These are phyloP conservation scores for Hyphopichia khmerensis DNA, from an alignment of 1,139 yeast genomes.

Conservation along the genomic window DNA sequence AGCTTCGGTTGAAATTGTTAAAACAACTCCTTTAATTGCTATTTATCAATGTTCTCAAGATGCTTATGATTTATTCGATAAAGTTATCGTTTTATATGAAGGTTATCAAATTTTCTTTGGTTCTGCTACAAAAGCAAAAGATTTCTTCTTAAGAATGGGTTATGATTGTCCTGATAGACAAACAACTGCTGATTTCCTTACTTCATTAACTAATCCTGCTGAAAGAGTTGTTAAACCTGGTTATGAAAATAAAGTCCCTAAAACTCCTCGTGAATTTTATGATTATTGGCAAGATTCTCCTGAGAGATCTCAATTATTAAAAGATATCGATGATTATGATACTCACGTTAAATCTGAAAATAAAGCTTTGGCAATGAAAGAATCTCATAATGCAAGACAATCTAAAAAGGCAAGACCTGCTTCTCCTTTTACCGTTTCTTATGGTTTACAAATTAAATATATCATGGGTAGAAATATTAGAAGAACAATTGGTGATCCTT, in stretches of 20 bases:
- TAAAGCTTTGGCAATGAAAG: conserved; percentile 13
- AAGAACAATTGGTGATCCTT: conserved; percentile 29
- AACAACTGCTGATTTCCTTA: conserved; percentile 49
- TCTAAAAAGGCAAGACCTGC: conserved; percentile 19
- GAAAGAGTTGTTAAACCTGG: conserved; percentile 62
- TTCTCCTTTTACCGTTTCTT: conserved; percentile 36
- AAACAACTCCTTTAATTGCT: conserved; percentile 41
- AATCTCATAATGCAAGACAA: conserved; percentile 30
- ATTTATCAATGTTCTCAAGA: conserved; percentile 49
- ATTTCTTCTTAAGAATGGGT: conserved; percentile 39
- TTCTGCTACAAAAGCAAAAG: conserved; percentile 29
- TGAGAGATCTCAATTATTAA: conserved; percentile 13
- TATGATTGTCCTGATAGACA: conserved; percentile 61
- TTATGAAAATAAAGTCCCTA: conserved; percentile 30
- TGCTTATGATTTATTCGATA: conserved; percentile 46
- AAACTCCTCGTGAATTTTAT: conserved; percentile 24
- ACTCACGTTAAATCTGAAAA: conserved; percentile 6
- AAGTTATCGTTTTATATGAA: conserved; percentile 39
- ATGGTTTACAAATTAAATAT: conserved; percentile 32
- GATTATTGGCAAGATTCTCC: conserved; percentile 24
- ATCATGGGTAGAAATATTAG: conserved; percentile 25
- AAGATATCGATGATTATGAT: conserved; percentile 18
- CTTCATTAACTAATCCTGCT: conserved; percentile 72
- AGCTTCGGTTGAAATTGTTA: conserved; percentile 32
- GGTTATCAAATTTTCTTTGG: conserved; percentile 49